Evolutionary conservation across 441 rosid genomes (phyloP), one percentile per base, ranked within the genome.

Genomic region (Gossypium davidsonii): DNA sequence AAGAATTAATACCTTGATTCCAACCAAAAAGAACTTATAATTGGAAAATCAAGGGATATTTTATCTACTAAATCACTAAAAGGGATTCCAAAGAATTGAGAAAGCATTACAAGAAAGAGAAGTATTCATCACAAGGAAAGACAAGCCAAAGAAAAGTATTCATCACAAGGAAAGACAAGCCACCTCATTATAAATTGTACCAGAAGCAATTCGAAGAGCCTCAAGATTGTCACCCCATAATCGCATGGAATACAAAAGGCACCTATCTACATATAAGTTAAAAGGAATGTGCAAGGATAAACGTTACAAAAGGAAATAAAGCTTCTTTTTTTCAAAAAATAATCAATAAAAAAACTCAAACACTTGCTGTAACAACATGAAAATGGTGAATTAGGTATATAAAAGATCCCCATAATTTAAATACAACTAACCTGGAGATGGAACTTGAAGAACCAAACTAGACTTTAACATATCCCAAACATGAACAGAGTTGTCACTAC

Each of bases 151-250:
- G 28, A 25, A 0, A 25, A 25, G 28, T 21, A 26, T 67, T 15
- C 17, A 55, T 60, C 1, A 5, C 49, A 72, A 58, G 63, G 63
- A 26, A 26, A 58, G 67, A 53, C 60, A 34, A 62, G 64, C 42
- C 67, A 91, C 98, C 98, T 95, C 96, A 80, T 91, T 95, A 69
- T 80, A 90, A 71, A 95, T 95, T 73, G 98, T 93, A 20, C 97
- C 99, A 53, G 89, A 91, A 66, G 99, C 97, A 55, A 95, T 82
- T 49, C 80, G 89, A 64, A 95, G 90, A 55, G 84, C 78, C 53
- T 82, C 84, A 58, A 90, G 78, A 84, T 66, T 85, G 61, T 88
- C 81, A 5, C 98, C 99, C 96, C 94, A 91, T 73, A 95, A 80
- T 71, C 97, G 83, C 97, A 93, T 88, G 57, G 94, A 86, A 80